phyloP scores from a whole-genome alignment of 2,329 filamentous ascomycete species.

The Fusarium bactridioides region DNA sequence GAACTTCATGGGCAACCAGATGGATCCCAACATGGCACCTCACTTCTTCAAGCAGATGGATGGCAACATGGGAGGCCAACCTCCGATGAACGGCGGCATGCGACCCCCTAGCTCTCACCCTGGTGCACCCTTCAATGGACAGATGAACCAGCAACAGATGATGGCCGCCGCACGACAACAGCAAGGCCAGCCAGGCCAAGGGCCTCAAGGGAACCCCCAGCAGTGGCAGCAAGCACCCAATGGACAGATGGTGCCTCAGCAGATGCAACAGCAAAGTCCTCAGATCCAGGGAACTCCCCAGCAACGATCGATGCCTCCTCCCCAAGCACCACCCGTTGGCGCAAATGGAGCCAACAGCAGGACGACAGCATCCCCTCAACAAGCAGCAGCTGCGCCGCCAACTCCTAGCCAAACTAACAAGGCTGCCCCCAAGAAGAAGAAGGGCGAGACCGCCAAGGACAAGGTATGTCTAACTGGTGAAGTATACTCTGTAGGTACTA shows the following conservation, averaged over 20 bases:
- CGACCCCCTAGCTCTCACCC: conserved; percentile 75
- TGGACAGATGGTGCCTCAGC: conserved; percentile 51
- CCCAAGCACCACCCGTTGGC: conserved; percentile 63
- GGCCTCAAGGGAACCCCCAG: conserved; percentile 46
- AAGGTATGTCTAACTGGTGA: conserved; percentile 66
- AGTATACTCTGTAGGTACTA: conserved; percentile 1
- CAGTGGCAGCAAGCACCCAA: conserved; percentile 54
- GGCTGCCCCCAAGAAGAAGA: conserved; percentile 80
- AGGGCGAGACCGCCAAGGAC: conserved; percentile 67
- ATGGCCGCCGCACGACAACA: conserved; percentile 54
- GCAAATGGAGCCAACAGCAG: conserved; percentile 61
- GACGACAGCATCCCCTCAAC: conserved; percentile 68
- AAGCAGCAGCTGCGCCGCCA: conserved; percentile 72
- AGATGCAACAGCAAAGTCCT: conserved; percentile 52
- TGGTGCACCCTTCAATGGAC: conserved; percentile 62
- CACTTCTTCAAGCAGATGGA: conserved; percentile 69
- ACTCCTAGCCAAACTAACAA: conserved; percentile 80
- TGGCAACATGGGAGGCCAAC: conserved; percentile 49
- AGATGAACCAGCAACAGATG: conserved; percentile 67
- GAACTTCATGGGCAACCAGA: conserved; percentile 69
- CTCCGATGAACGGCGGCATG: conserved; percentile 69
- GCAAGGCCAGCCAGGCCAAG: conserved; percentile 47
- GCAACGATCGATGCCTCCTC: conserved; percentile 74
- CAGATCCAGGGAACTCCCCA: conserved; percentile 74
- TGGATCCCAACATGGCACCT: conserved; percentile 67